phyloP scores from a whole-genome alignment of 177 flowering plant species.

The Tripterygium wilfordii region DNA sequence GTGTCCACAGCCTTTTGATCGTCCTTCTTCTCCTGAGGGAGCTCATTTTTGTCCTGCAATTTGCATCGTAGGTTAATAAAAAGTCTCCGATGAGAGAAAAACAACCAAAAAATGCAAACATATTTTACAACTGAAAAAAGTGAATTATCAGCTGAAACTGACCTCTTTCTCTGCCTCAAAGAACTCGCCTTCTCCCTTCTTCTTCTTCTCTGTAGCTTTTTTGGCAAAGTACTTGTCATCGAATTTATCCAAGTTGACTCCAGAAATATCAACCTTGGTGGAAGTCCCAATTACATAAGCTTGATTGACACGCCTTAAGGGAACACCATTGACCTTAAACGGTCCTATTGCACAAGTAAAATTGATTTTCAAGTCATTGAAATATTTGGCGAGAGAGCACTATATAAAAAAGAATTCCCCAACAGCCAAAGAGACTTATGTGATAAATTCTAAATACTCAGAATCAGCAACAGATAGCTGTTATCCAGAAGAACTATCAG shows the following conservation, averaged over 20 bases:
- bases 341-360: constrained; percentile 47
- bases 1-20: constrained; percentile 49
- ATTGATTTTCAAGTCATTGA: not conserved
- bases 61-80: constrained; percentile 12
- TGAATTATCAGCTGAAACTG: not conserved
- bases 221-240: constrained; percentile 77
- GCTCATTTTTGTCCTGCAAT: constrained; percentile 32
- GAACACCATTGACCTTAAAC: constrained; percentile 83
- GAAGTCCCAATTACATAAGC: constrained; percentile 79
- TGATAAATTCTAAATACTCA: too few relatives aligned
- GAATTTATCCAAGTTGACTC: constrained; percentile 56
- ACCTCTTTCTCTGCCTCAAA: constrained; percentile 86
- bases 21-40: constrained; percentile 47
- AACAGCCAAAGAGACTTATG: too few relatives aligned
- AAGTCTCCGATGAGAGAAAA: constrained; percentile 2
- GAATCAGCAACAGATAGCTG: too few relatives aligned
- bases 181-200: constrained; percentile 75
- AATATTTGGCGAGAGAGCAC: not conserved
- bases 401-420: not conserved
- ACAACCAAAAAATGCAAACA: not conserved
- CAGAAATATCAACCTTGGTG: constrained; percentile 77
- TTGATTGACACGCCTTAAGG: constrained; percentile 76
- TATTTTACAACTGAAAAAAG: not conserved
- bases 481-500: too few relatives aligned
- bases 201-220: constrained; percentile 60